Evolutionary conservation across 805 yeast genomes (phyloP), one percentile per base, ranked within the genome.

Genomic region (Yarrowia porcina): DNA sequence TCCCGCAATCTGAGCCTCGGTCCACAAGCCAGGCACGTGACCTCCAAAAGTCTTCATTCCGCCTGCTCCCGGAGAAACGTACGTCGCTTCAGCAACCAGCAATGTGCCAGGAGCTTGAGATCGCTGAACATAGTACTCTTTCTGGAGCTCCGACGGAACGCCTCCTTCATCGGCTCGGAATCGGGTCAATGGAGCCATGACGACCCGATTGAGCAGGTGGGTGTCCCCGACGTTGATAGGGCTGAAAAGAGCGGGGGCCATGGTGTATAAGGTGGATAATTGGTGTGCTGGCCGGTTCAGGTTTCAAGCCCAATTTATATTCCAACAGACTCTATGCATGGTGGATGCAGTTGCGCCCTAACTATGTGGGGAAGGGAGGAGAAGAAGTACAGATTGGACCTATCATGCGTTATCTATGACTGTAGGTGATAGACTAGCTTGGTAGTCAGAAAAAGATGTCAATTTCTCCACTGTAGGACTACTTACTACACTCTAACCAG

Each of bases 1-100:
- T 0, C 93, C 96, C 75, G 87, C 94, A 57, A 90, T 82, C 68
- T 88, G 93, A 68, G 87, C 91, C 71, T 88, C 89, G 0, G 87
- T 79, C 92, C 90, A 88, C 25, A 73, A 65, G 17, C 76, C 74
- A 18, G 75, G 73, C n/a, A 66, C 65, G n/a, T 49, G 56, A 1
- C 56, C 56, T 15, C 56, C 56, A 49, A 32, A 49, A 21, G 67
- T 67, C 7, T 64, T 15, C 83, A 80, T 65, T 62, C 75, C 35
- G 77, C 80, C 80, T 0, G 60, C 42, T 1, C 60, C 44, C 2
- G 44, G 32, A n/a, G 83, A 74, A 15, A 79, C 77, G 67, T 77
- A 78, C 0, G 87, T 80, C 11, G 84, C 90, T 70, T 87, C 91
- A 7, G 86, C 74, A 66, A 84, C 79, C 21, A 86, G 66, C 66